These are phyloP conservation scores for Pyropia haitanensis DNA, from an alignment of 23 red algal genomes.

Conservation along the genomic window DNA sequence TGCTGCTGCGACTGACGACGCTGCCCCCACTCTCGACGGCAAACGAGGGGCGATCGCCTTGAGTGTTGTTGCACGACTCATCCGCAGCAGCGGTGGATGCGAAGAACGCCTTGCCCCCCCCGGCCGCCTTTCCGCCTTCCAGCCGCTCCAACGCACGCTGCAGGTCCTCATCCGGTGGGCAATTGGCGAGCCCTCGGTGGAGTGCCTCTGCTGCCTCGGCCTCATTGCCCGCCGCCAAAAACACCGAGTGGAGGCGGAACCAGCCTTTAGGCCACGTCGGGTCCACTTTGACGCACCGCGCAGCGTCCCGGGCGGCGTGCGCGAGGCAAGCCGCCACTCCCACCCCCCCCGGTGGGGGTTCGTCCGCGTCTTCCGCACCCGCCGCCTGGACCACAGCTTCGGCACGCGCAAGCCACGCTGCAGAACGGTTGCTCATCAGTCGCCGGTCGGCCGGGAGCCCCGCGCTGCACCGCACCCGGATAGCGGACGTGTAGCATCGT, in stretches of 20 bases:
- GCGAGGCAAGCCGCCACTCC: background rate
- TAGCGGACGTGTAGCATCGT: background rate
- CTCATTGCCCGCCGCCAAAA: background rate
- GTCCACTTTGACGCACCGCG: background rate
- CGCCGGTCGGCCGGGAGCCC: background rate
- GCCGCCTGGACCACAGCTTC: no score
- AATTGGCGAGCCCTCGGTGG: background rate
- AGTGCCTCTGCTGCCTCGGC: background rate
- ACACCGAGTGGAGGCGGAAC: background rate
- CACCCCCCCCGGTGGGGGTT: background rate
- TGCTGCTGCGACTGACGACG: no score
- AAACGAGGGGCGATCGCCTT: no score
- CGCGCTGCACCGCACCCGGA: background rate
- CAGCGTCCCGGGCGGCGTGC: constrained; percentile 2
- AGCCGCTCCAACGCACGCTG: no score
- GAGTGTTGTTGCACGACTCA: no score
- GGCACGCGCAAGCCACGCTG: background rate
- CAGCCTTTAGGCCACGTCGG: constrained; percentile 7
- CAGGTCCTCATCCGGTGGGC: background rate
- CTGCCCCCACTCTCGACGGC: no score
- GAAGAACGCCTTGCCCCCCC: no score
- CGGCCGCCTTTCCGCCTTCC: no score
- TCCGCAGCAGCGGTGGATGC: no score
- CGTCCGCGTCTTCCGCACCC: no score
- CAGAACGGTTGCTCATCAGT: background rate